Evolutionary conservation across 495 filamentous ascomycete genomes (phyloP).

Genomic region (Pyronema omphalodes): DNA sequence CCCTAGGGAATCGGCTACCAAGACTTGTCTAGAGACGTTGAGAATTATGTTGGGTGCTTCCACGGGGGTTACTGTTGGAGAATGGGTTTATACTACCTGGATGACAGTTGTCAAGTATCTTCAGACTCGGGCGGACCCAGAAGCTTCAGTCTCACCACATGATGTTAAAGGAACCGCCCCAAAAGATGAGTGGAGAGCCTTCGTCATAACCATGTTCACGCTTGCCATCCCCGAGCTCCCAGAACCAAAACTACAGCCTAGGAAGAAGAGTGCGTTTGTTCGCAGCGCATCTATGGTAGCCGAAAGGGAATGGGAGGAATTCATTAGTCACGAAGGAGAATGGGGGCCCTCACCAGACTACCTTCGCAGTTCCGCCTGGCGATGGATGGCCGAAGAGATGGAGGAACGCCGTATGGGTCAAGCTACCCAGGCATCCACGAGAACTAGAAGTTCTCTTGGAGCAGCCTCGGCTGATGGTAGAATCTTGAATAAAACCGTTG

Average conservation of each 20-base stretch:
- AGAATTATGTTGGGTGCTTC: conserved; percentile 17
- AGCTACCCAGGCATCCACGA: not conserved
- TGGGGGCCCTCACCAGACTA: conserved; percentile 42
- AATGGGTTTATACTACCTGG: conserved; percentile 19
- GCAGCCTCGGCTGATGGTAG: not conserved
- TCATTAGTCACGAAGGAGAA: conserved; percentile 39
- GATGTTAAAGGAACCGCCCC: conserved; percentile 10
- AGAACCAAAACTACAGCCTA: conserved; percentile 27
- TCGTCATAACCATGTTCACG: conserved; percentile 52
- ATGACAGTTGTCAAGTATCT: conserved; percentile 18
- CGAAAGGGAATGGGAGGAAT: conserved; percentile 43
- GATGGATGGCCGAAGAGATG: conserved; percentile 44
- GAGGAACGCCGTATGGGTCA: conserved; percentile 24
- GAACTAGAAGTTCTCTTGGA: not conserved
- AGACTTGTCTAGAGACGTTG: conserved; percentile 17
- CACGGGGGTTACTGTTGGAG: conserved; percentile 11
- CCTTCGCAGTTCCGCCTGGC: conserved; percentile 50
- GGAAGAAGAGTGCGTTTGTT: conserved; percentile 35
- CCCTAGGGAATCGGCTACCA: conserved; percentile 17
- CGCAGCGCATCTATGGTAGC: conserved; percentile 42
- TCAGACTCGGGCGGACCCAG: conserved; percentile 6
- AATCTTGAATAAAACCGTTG: conserved; percentile 20
- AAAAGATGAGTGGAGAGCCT: conserved; percentile 53
- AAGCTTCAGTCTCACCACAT: conserved; percentile 2
- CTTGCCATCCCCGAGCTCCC: conserved; percentile 37